Conservation (phyloP, 2,329 filamentous ascomycete species). For the Penicillium sp. region DNA sequence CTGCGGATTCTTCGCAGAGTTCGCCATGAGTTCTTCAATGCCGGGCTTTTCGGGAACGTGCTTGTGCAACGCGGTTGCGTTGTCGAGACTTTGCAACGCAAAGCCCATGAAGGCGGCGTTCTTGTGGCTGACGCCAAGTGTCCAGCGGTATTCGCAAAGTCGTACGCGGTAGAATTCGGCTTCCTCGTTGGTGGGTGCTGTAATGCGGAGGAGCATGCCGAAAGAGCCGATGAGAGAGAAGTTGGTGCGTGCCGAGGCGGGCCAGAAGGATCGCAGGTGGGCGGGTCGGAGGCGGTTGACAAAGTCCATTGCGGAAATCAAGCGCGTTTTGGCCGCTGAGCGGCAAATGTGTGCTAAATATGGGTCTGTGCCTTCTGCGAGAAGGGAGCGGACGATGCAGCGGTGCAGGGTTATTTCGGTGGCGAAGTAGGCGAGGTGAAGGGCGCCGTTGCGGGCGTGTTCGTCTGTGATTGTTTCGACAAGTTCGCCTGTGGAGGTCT, state of each 20-base stretch:
- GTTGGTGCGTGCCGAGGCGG: constrained; percentile 58
- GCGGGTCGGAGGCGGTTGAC: constrained; percentile 86
- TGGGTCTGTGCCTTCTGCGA: constrained; percentile 61
- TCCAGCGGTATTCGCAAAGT: constrained; percentile 91
- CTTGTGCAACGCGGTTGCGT: constrained; percentile 68
- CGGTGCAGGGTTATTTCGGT: constrained; percentile 92
- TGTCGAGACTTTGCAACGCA: constrained; percentile 77
- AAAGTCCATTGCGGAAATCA: constrained; percentile 97
- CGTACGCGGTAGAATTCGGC: constrained; percentile 88
- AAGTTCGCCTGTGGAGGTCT: constrained; percentile 48
- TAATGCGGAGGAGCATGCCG: constrained; percentile 85
- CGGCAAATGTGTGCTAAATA: constrained; percentile 92
- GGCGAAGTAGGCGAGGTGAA: constrained; percentile 91
- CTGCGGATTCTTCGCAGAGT: constrained; percentile 25
- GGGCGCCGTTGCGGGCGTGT: constrained; percentile 60
- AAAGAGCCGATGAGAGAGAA: constrained; percentile 96
- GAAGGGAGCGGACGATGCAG: constrained; percentile 82
- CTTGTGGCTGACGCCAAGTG: constrained; percentile 80
- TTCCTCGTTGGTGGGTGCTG: constrained; percentile 82
- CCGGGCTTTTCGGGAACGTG: constrained; percentile 71
- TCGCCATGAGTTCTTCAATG: constrained; percentile 50
- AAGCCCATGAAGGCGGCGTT: constrained; percentile 60
- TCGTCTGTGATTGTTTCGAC: constrained; percentile 44
- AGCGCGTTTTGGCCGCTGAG: constrained; percentile 86
- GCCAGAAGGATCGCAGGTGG: constrained; percentile 89